Evolutionary conservation across 768 basidiomycete genomes (phyloP), one percentile per base, ranked within the genome.

Genomic region (Xerocomellus amylosporus): DNA sequence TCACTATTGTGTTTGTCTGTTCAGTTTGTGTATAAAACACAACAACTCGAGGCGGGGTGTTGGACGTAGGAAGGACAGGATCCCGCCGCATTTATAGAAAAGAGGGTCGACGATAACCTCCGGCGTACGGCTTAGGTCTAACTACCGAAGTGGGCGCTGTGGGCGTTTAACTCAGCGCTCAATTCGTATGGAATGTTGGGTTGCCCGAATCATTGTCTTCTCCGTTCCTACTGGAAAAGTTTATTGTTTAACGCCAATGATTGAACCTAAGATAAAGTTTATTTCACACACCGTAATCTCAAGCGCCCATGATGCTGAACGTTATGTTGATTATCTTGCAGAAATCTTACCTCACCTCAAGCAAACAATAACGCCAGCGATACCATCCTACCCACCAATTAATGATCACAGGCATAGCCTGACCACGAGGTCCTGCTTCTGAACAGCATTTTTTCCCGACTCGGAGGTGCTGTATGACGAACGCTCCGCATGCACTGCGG

Each of bases 61-160:
- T 48, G 45, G 28, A 42, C 22, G 22, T 12, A n/a, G 10, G 7
- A 24, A 41, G 22, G 19, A 10, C 28, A 28, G 5, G 28, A 42
- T 36, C 37, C 24, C 1, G 3, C 3, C 15, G 28, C 17, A 33
- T 59, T 64, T 65, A 63, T 59, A 56, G 34, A 13, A 14, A n/a
- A 46, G 7, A 22, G 19, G 13, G 22, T 41, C 9, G 20, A 31
- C 24, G 9, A 49, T 19, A 26, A 8, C 38, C 30, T 26, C 33
- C 22, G 14, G 39, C 12, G 2, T 34, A 30, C 31, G 20, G 38
- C 9, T 33, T 19, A 28, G 13, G 8, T 8, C 30, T n/a, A 34
- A 10, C 36, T 19, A 14, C 51, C 33, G 43, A 41, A 8, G 30
- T 30, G 9, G 9, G 31, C 30, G 44, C 48, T 50, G 54, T 41